These are phyloP conservation scores for Cladosporium sp. DNA, from an alignment of 2,329 filamentous ascomycete genomes.

Conservation along the genomic window DNA sequence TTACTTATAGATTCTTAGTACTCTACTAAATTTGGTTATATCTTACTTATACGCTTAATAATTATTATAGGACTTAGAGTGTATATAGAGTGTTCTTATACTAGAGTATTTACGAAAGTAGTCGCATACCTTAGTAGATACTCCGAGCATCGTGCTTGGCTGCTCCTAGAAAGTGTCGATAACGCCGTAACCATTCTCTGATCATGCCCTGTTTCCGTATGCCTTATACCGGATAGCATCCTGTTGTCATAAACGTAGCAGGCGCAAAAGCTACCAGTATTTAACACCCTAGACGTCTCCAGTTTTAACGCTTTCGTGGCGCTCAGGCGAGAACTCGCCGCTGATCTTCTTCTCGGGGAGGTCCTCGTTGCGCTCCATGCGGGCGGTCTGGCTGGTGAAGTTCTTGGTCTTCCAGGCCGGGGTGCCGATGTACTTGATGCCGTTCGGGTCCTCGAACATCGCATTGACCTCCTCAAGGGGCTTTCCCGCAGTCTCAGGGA, in stretches of 20 bases:
- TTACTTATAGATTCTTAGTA: no score
- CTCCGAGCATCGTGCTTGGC: background rate
- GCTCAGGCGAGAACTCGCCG: constrained; percentile 26
- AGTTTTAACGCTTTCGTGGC: constrained; percentile 18
- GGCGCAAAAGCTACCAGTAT: background rate
- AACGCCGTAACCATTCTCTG: background rate
- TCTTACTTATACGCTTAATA: no score
- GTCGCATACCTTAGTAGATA: background rate
- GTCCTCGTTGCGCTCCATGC: constrained; percentile 30
- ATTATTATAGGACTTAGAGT: no score
- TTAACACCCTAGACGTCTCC: background rate
- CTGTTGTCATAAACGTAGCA: background rate
- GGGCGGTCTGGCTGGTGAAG: constrained; percentile 24
- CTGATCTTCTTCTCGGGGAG: constrained; percentile 28
- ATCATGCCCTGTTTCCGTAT: background rate
- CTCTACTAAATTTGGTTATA: no score
- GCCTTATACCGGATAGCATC: background rate
- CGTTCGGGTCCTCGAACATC: constrained; percentile 58
- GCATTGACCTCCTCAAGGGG: constrained; percentile 76
- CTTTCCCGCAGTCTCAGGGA: constrained; percentile 71
- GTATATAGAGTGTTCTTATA: background rate
- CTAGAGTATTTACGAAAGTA: background rate
- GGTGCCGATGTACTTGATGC: constrained; percentile 49
- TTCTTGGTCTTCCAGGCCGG: constrained; percentile 59
- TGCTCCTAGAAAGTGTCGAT: background rate